Base-by-base conservation (phyloP, 2,329 filamentous ascomycete genomes). In the Neofusicoccum cordaticola region DNA sequence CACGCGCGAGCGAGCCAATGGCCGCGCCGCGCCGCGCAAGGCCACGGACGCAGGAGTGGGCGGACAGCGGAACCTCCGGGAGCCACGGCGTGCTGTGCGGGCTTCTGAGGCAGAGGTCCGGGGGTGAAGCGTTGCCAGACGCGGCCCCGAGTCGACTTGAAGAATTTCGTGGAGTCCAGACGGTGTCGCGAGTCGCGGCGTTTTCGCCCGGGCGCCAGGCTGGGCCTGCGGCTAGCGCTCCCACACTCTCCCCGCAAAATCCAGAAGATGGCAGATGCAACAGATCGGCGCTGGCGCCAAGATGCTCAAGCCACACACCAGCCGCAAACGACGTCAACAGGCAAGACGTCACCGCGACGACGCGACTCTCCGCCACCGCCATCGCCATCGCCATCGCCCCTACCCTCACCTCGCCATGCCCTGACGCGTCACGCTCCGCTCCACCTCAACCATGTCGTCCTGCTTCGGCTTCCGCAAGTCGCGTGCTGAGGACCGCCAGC, bases 401-500 rank as follows among this genome's bases (percentile, higher is more conserved):
- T 47, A 27, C 19, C 35, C 2, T 15, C 47, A 13, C 22, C 9
- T 12, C 34, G n/a, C 52, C 56, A 63, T 56, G 47, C 34, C 22
- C 42, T 17, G 17, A 17, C 31, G 27, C 19, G 27, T 2, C 35
- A 19, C 48, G 8, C 48, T 27, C 64, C 7, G 4, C 42, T 13
- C 12, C 31, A 31, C 39, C 39, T 48, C 51, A 48, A 72, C 68
- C 63, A 83, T 90, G 81, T 83, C 86, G 68, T 89, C 87, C 42
- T 92, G 88, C 77, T 89, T 90, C 70, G 86, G 88, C 51, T 80
- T 82, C 67, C 79, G 82, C 72, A 83, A 82, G 71, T 77, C 78
- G 66, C 79, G 81, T 70, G 83, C 81, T 62, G 84, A 83, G 65
- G 91, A 94, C 73, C 89, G 87, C 61, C 83, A 93, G 72, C 93